Evolutionary conservation across 225 moss, liverwort and hornwort species (phyloP).

Genomic region (Marchantia polymorpha): DNA sequence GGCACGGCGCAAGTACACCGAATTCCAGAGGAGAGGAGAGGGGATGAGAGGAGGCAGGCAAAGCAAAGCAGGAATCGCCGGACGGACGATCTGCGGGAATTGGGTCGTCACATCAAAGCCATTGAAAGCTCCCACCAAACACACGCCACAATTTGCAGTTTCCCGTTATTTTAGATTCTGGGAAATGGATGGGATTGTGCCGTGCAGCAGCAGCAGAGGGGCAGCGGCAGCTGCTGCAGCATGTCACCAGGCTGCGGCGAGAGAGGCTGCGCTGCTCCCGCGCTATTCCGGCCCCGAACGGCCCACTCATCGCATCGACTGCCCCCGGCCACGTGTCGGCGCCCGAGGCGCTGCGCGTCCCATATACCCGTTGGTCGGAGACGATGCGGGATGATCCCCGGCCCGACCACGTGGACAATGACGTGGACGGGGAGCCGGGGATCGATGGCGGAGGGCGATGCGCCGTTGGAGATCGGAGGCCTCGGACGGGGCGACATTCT

Average conservation of each 20-base stretch:
- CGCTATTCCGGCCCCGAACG: conserved; percentile 3
- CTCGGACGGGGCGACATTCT: background rate
- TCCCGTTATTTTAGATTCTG: background rate
- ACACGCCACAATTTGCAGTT: background rate
- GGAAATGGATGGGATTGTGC: background rate
- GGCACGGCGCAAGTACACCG: background rate
- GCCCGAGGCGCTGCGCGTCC: too few species aligned
- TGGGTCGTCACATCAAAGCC: background rate
- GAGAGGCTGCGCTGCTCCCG: conserved; percentile 15
- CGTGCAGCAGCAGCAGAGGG: background rate
- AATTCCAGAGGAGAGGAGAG: background rate
- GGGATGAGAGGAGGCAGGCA: too few species aligned
- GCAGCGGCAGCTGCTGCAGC: background rate
- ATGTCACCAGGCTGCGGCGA: background rate
- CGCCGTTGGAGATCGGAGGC: background rate
- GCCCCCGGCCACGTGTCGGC: background rate
- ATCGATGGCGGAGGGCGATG: background rate
- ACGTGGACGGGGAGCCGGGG: background rate
- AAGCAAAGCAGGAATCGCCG: background rate
- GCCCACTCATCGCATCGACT: background rate
- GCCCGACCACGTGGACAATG: background rate
- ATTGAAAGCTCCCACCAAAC: background rate
- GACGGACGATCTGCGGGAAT: background rate
- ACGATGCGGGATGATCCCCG: background rate
- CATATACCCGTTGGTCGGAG: background rate